phyloP scores from a whole-genome alignment of 257 asterid species.

The Scutellaria minor region DNA sequence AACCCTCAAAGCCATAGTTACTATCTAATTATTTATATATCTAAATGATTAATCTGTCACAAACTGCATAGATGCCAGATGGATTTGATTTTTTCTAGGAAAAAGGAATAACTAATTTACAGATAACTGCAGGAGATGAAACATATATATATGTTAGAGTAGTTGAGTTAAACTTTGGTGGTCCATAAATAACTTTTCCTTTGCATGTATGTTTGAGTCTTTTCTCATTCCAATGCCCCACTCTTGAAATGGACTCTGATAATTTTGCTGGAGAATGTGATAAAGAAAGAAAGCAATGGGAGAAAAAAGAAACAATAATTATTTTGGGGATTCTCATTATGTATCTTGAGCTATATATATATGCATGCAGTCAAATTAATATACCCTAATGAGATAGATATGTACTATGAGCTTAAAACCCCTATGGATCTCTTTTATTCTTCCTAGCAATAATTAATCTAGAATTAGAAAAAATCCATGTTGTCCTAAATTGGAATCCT shows the following conservation, averaged over 20 bases:
- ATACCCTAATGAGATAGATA: constrained; percentile 2
- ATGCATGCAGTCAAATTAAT: neutral
- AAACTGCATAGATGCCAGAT: neutral
- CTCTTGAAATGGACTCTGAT: constrained; percentile 44
- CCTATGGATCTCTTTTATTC: neutral
- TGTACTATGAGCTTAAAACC: neutral
- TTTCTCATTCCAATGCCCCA: constrained; percentile 45
- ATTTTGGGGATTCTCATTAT: neutral
- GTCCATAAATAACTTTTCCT: constrained; percentile 38
- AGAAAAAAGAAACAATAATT: neutral
- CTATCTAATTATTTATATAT: too few relatives aligned
- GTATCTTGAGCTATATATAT: neutral
- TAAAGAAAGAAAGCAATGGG: constrained; percentile 21
- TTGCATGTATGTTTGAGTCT: constrained; percentile 37
- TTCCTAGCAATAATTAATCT: neutral
- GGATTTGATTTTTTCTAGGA: neutral
- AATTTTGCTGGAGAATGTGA: constrained; percentile 36
- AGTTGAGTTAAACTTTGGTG: constrained; percentile 29
- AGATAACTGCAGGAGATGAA: neutral
- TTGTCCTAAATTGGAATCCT: neutral
- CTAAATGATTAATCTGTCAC: neutral
- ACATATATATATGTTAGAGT: neutral
- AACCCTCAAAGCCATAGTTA: too few relatives aligned
- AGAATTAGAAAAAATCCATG: neutral
- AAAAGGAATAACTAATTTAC: neutral